A percentile compares a stretch with the other conserved stretches of the same genome.
phyloP scores from a whole-genome alignment of 768 basidiomycete genomes.

The Tephrocybe sp. region DNA sequence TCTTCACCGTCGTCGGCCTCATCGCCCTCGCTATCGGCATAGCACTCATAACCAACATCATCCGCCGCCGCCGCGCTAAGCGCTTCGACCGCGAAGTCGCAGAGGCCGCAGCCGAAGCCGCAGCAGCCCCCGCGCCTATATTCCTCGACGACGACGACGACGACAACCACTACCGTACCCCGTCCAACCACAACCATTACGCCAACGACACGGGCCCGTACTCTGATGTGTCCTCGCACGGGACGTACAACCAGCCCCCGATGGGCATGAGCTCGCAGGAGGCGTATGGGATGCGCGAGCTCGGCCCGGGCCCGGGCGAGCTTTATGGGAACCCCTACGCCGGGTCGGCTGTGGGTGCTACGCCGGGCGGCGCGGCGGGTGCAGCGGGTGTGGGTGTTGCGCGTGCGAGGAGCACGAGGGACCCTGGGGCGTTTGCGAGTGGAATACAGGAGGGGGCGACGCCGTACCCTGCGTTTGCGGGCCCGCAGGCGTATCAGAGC shows the following conservation, averaged over 20 bases:
- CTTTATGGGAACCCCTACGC: conserved; percentile 26
- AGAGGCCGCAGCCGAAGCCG: conserved; percentile 67
- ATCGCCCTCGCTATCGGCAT: conserved; percentile 54
- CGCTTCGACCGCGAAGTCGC: conserved; percentile 73
- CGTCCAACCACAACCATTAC: conserved; percentile 44
- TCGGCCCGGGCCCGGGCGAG: conserved; percentile 26
- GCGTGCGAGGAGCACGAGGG: conserved; percentile 36
- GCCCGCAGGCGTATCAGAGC: conserved; percentile 17
- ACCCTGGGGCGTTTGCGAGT: conserved; percentile 28
- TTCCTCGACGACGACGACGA: conserved; percentile 57
- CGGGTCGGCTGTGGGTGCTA: neutral
- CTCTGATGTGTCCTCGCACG: conserved; percentile 34
- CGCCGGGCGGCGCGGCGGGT: conserved; percentile 24
- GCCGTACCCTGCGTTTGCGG: conserved; percentile 42
- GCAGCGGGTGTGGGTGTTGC: conserved; percentile 46
- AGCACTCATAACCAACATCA: conserved; percentile 44
- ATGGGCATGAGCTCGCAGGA: conserved; percentile 38
- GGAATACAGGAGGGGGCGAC: conserved; percentile 35
- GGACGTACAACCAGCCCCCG: conserved; percentile 53
- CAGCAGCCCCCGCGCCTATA: conserved; percentile 47
- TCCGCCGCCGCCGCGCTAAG: conserved; percentile 65
- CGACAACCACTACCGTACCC: conserved; percentile 16
- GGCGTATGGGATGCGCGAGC: conserved; percentile 46
- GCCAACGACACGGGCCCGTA: conserved; percentile 13
- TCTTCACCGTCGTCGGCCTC: conserved; percentile 68